phyloP scores from a whole-genome alignment of 495 filamentous ascomycete genomes.

The Neurospora terricola region DNA sequence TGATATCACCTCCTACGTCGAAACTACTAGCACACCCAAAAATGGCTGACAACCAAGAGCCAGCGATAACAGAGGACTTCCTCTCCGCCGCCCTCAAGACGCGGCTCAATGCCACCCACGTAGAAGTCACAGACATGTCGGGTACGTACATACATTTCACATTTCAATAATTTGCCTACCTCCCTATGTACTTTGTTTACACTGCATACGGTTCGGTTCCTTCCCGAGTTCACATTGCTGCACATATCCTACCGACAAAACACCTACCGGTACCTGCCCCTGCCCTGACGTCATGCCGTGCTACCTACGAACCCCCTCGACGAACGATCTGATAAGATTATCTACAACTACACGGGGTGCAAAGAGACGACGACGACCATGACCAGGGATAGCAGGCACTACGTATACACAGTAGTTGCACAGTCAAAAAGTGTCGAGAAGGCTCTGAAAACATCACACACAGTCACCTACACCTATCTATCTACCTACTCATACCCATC shows the following conservation, averaged over 20 bases:
- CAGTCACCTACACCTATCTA: no score
- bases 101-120: slow-evolving; percentile 68
- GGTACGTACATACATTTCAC: slow-evolving; percentile 42
- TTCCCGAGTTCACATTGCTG: not conserved
- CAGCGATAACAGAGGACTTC: slow-evolving; percentile 58
- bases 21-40: slow-evolving; percentile 8
- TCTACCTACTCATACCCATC: no score
- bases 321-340: no score
- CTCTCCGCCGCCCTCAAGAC: slow-evolving; percentile 60
- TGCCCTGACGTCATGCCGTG: slow-evolving; percentile 22
- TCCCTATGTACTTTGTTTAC: not conserved
- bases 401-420: no score
- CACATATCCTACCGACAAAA: no score
- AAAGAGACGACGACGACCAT: no score
- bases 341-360: no score
- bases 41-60: slow-evolving; percentile 28
- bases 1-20: not conserved
- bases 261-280: not conserved
- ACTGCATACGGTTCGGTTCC: not conserved
- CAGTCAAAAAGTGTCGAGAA: no score
- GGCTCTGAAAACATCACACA: no score
- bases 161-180: no score
- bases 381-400: no score
- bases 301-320: no score
- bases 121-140: slow-evolving; percentile 88